Percentiles rank a stretch among this genome's conserved stretches.
phyloP scores from a whole-genome alignment of 129 eudicot species.

The Tanacetum coccineum region DNA sequence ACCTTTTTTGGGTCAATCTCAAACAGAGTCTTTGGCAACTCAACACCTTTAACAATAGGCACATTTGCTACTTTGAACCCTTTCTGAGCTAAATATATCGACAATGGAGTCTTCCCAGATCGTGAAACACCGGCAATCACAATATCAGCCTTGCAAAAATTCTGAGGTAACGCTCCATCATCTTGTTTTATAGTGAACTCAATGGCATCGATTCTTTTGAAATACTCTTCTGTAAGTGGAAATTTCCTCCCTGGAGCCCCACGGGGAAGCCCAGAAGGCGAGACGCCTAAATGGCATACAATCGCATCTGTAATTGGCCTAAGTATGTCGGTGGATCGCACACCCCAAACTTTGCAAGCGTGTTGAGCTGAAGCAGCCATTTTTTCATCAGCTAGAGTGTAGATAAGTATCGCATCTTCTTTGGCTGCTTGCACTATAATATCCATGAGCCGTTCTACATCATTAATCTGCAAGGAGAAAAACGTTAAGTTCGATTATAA shows the following conservation, averaged over 20 bases:
- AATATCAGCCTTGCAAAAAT: conserved; percentile 50
- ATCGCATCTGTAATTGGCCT: conserved; percentile 61
- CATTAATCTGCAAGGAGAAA: conserved; percentile 43
- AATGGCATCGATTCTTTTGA: conserved; percentile 58
- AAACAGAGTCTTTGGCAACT: conserved; percentile 48
- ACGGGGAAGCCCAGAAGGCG: conserved; percentile 68
- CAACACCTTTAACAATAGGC: conserved; percentile 56
- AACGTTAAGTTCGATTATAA: not conserved
- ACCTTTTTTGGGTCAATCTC: conserved; percentile 57
- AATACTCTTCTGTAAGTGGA: conserved; percentile 49
- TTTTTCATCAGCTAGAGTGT: conserved; percentile 72
- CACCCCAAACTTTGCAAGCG: conserved; percentile 58
- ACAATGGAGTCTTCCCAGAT: conserved; percentile 71
- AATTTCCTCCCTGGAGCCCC: conserved; percentile 58
- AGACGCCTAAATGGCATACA: conserved; percentile 58
- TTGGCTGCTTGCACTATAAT: conserved; percentile 65
- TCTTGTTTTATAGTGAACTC: conserved; percentile 75
- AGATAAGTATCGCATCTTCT: conserved; percentile 63
- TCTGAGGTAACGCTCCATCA: conserved; percentile 64
- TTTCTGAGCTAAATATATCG: conserved; percentile 65
- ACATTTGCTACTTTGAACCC: conserved; percentile 83
- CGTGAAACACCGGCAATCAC: conserved; percentile 72
- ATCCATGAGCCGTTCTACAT: conserved; percentile 53
- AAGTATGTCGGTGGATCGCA: conserved; percentile 50
- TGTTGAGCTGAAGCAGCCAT: conserved; percentile 53